Percentiles rank a stretch among this genome's conserved stretches.
Conservation (phyloP, 2,329 filamentous ascomycete genomes). For the Tolypocladium tundrense region DNA sequence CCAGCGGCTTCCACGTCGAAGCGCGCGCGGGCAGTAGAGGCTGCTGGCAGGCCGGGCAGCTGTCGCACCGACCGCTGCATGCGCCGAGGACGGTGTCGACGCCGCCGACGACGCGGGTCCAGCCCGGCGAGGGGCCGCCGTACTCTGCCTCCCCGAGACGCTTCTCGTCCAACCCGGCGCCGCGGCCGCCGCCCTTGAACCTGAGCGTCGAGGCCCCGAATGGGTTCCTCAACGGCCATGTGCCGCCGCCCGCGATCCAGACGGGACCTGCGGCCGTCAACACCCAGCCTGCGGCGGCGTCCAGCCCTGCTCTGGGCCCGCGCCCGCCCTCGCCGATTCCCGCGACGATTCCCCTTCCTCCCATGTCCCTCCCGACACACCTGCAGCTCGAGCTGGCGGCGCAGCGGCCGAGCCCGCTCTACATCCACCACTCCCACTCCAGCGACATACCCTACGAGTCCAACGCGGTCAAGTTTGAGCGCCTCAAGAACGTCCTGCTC, state of each 20-base stretch:
- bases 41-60: constrained; percentile 7
- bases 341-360: constrained; percentile 49
- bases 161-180: constrained; percentile 38
- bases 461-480: constrained; percentile 81
- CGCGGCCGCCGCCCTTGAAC: constrained; percentile 33
- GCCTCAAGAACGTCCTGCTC: constrained; percentile 78
- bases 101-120: constrained; percentile 35
- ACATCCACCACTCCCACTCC: constrained; percentile 49
- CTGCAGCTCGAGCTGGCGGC: constrained; percentile 55
- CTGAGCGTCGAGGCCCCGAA: constrained; percentile 23
- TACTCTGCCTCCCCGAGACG: constrained; percentile 28
- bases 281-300: constrained; percentile 7
- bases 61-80: constrained; percentile 21
- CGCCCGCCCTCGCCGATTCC: constrained; percentile 38
- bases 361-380: constrained; percentile 56
- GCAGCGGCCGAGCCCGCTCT: constrained; percentile 52
- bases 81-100: constrained; percentile 38
- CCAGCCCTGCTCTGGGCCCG: constrained; percentile 11
- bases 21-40: constrained; percentile 4
- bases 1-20: constrained; percentile 16
- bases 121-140: constrained; percentile 14
- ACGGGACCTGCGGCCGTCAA: constrained; percentile 12
- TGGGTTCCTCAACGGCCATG: constrained; percentile 2
- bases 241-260: constrained; percentile 12
- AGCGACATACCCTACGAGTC: constrained; percentile 74